Conservation (phyloP, 352 stramenopile genomes). For the Phytophthora sp. region DNA sequence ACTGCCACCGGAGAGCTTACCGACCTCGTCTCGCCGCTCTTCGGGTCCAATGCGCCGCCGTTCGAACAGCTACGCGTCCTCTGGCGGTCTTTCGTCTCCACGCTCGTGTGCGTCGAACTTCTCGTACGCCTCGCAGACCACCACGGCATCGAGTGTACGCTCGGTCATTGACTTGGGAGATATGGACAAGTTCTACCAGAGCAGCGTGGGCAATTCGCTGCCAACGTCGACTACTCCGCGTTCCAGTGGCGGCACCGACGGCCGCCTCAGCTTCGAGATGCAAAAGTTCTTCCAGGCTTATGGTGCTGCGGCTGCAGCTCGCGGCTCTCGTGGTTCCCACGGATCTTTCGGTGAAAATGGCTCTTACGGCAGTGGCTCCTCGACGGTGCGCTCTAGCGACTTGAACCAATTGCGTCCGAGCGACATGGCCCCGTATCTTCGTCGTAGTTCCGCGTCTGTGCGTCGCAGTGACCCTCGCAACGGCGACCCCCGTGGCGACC, state of each 20-base stretch:
- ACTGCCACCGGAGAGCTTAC: constrained; percentile 21
- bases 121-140: constrained; percentile 76
- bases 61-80: constrained; percentile 75
- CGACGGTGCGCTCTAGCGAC: constrained; percentile 61
- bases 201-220: constrained; percentile 32
- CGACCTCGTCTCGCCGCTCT: constrained; percentile 27
- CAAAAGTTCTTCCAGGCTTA: constrained; percentile 79
- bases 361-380: constrained; percentile 54
- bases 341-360: constrained; percentile 46
- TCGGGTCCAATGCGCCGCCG: constrained; percentile 40
- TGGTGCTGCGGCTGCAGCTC: constrained; percentile 39
- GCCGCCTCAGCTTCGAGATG: constrained; percentile 67
- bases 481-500: constrained; percentile 11
- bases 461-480: constrained; percentile 33
- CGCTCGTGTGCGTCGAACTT: constrained; percentile 79
- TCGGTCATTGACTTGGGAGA: constrained; percentile 80
- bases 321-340: constrained; percentile 32
- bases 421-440: constrained; percentile 40
- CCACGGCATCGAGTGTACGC: constrained; percentile 63
- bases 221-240: constrained; percentile 40
- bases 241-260: constrained; percentile 44
- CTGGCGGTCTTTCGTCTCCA: constrained; percentile 57
- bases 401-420: constrained; percentile 45
- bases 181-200: constrained; percentile 84
- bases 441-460: constrained; percentile 41